Conservation (phyloP, 2,329 filamentous ascomycete genomes). For the Epicoccum sorghinum region DNA sequence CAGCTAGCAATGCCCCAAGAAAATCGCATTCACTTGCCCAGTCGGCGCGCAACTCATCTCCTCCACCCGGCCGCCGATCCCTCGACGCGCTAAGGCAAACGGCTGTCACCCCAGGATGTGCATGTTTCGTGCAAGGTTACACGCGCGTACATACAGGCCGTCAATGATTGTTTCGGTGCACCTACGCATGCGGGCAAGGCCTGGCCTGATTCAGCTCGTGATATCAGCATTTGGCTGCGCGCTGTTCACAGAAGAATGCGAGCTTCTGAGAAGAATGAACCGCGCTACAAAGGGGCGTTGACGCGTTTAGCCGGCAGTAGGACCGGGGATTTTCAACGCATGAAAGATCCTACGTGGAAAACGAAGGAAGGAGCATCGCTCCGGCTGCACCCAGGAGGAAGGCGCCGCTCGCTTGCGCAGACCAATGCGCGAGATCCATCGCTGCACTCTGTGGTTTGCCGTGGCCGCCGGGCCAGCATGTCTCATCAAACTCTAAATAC, state of each 20-base stretch:
- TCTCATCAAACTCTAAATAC: background rate
- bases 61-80: constrained; percentile 13
- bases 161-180: constrained; percentile 12
- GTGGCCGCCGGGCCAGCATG: background rate
- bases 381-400: constrained; percentile 6
- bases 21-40: background rate
- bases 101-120: constrained; percentile 39
- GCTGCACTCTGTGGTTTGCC: too few relatives aligned
- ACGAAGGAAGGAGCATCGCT: too few relatives aligned
- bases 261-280: constrained; percentile 8
- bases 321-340: constrained; percentile 4
- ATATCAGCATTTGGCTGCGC: background rate
- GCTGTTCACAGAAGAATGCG: constrained; percentile 14
- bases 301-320: constrained; percentile 6
- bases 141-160: constrained; percentile 15
- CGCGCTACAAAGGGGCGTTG: constrained; percentile 4
- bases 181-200: constrained; percentile 11
- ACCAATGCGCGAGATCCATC: background rate
- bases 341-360: too few relatives aligned
- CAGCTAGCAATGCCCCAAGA: background rate
- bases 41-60: constrained; percentile 13
- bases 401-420: constrained; percentile 9
- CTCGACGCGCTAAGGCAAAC: constrained; percentile 38
- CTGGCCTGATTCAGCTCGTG: background rate
- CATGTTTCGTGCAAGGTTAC: constrained; percentile 35